These are phyloP conservation scores for Fraxinus quadrangulata DNA, from an alignment of 257 asterid genomes.

Conservation along the genomic window DNA sequence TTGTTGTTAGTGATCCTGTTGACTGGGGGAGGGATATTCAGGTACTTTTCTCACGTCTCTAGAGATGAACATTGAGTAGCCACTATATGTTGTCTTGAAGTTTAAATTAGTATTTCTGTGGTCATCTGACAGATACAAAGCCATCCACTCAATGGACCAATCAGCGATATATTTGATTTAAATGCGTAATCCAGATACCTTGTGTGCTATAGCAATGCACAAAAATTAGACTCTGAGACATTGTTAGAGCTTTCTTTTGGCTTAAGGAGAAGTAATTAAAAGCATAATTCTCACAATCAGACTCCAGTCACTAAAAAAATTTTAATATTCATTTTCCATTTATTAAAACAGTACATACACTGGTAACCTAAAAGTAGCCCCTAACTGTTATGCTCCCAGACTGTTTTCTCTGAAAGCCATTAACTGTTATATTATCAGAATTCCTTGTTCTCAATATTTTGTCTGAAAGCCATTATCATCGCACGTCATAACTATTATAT, in stretches of 20 bases:
- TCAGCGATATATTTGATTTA: no score
- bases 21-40: conserved; percentile 76
- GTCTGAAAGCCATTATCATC: neutral
- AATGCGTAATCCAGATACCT: no score
- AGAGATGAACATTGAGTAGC: neutral
- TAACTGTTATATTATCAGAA: neutral
- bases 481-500: neutral
- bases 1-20: conserved; percentile 66
- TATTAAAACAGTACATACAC: neutral
- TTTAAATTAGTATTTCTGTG: neutral
- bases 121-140: neutral
- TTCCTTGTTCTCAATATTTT: neutral
- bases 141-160: no score
- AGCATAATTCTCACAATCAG: neutral
- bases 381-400: neutral
- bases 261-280: neutral
- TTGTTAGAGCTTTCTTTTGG: neutral
- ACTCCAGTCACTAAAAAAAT: neutral
- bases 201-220: neutral
- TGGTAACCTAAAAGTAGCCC: neutral
- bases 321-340: neutral
- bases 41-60: conserved; percentile 28
- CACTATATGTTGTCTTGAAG: neutral
- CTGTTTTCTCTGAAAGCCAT: neutral
- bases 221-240: neutral